Evolutionary conservation across 2,329 filamentous ascomycete species (phyloP).

Genomic region (Xylaria arbuscula): DNA sequence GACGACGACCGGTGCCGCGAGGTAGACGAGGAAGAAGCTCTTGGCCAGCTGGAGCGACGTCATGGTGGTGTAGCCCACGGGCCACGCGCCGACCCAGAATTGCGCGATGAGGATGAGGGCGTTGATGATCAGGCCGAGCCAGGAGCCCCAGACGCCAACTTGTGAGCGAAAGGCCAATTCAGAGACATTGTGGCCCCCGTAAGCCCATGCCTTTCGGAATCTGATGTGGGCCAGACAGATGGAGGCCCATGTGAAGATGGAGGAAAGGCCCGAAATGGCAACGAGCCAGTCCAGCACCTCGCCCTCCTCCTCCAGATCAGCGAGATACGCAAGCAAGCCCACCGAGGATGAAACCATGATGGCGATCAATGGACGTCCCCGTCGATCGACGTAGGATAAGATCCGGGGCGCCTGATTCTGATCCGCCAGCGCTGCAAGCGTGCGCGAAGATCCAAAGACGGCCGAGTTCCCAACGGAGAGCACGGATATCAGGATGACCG

Average conservation of each 20-base stretch:
- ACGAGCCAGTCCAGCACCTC: constrained; percentile 83
- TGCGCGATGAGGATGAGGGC: constrained; percentile 80
- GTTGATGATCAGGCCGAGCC: constrained; percentile 81
- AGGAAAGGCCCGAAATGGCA: constrained; percentile 77
- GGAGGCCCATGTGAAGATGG: constrained; percentile 82
- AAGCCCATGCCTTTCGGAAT: constrained; percentile 83
- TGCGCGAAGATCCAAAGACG: constrained; percentile 91
- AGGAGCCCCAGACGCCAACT: constrained; percentile 82
- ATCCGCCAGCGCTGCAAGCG: constrained; percentile 88
- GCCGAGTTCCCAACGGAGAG: constrained; percentile 92
- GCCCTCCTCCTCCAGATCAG: constrained; percentile 68
- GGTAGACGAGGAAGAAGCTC: constrained; percentile 79
- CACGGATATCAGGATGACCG: constrained; percentile 91
- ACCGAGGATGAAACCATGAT: constrained; percentile 74
- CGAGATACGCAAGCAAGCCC: constrained; percentile 82
- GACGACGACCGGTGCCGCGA: constrained; percentile 75
- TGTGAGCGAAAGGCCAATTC: constrained; percentile 87
- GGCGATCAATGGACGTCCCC: constrained; percentile 80
- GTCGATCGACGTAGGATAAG: constrained; percentile 83
- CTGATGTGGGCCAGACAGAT: constrained; percentile 94
- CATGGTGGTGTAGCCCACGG: constrained; percentile 67
- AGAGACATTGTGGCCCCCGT: constrained; percentile 74
- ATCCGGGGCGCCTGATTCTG: constrained; percentile 83
- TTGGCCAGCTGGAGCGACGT: constrained; percentile 61
- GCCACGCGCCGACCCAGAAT: constrained; percentile 88